Conservation (phyloP, 768 basidiomycete species). For the Naematelia encephala region DNA sequence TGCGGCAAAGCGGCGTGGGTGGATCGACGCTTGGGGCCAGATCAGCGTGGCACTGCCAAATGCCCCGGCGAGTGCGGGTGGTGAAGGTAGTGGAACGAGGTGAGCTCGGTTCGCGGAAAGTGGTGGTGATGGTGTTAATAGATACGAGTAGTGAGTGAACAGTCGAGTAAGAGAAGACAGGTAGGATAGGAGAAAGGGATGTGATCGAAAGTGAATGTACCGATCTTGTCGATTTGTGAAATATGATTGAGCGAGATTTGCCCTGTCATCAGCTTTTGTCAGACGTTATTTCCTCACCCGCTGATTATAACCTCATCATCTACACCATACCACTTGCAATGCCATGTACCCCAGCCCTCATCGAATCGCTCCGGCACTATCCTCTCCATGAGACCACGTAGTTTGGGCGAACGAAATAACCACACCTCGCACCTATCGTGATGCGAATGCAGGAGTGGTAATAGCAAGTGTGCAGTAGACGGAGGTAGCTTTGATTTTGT, state of each 20-base stretch:
- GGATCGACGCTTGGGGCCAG: slow-evolving; percentile 65
- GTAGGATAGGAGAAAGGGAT: slow-evolving; percentile 70
- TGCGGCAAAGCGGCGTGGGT: slow-evolving; percentile 67
- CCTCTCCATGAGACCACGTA: slow-evolving; percentile 68
- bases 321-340: slow-evolving; percentile 89
- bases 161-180: slow-evolving; percentile 72
- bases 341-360: slow-evolving; percentile 99
- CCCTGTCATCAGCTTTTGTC: slow-evolving; percentile 59
- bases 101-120: slow-evolving; percentile 36
- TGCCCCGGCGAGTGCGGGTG: slow-evolving; percentile 13
- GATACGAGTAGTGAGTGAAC: slow-evolving; percentile 70
- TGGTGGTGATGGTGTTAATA: slow-evolving; percentile 46
- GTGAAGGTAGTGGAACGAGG: slow-evolving; percentile 36
- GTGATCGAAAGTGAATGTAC: slow-evolving; percentile 69
- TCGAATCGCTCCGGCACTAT: slow-evolving; percentile 89
- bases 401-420: slow-evolving; percentile 82
- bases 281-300: slow-evolving; percentile 64
- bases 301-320: slow-evolving; percentile 90
- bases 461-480: slow-evolving; percentile 57
- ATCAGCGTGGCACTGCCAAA: slow-evolving; percentile 56
- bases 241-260: slow-evolving; percentile 88
- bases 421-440: slow-evolving; percentile 70
- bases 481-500: slow-evolving; percentile 54
- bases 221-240: slow-evolving; percentile 95
- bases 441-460: slow-evolving; percentile 69